Evolutionary conservation across 306 rosid species (phyloP).

Genomic region (Sphenostylis stenocarpa): DNA sequence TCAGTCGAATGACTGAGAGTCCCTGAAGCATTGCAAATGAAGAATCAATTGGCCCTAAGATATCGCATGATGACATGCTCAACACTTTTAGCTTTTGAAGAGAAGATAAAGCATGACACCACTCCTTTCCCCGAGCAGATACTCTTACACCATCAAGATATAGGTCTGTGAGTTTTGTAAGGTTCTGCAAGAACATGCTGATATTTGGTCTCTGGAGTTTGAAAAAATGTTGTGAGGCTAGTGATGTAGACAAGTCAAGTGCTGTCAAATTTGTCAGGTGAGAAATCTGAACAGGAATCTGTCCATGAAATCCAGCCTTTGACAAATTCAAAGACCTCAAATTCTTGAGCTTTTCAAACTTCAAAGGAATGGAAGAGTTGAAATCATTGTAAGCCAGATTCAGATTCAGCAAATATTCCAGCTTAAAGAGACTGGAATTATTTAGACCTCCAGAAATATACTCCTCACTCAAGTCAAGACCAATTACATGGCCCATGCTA

Average conservation of each 20-base stretch:
- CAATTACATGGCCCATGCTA: conserved; percentile 15
- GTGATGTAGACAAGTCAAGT: neutral
- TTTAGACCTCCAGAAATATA: conserved; percentile 14
- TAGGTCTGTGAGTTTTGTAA: neutral
- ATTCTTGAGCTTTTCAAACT: neutral
- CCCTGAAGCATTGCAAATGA: neutral
- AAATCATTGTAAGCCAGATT: neutral
- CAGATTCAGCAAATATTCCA: neutral
- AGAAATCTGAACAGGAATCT: neutral
- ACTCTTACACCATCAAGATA: neutral
- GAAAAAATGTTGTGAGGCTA: neutral
- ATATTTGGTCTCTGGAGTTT: neutral
- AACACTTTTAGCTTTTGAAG: neutral
- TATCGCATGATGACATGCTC: neutral
- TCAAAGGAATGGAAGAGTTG: neutral
- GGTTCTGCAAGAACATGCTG: neutral
- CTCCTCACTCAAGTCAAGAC: conserved; percentile 34
- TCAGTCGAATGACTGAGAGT: neutral
- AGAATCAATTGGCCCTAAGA: neutral
- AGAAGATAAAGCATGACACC: neutral
- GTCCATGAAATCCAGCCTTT: neutral
- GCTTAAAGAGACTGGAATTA: conserved; percentile 27
- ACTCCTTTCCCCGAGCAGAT: neutral
- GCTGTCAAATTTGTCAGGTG: neutral
- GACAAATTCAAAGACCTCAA: neutral